phyloP scores from a whole-genome alignment of 1,139 yeast genomes.

The Candida labiduridarum region DNA sequence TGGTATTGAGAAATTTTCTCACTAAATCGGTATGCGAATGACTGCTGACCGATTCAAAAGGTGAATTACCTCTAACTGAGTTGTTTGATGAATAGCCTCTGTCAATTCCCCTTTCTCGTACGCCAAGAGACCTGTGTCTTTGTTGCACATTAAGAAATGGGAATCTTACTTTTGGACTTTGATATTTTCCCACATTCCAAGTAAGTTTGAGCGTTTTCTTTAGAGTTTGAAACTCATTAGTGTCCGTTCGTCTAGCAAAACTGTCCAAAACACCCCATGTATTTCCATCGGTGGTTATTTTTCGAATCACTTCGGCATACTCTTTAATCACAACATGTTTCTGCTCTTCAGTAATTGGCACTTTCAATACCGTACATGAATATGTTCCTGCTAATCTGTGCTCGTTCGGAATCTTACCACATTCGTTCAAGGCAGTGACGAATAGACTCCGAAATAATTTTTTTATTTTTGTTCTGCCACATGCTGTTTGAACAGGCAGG shows the following conservation, averaged over 20 bases:
- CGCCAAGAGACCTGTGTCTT: neutral
- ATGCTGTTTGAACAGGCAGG: slow-evolving; percentile 38
- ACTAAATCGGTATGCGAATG: no score
- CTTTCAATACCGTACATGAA: slow-evolving; percentile 33
- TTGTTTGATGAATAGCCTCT: no score
- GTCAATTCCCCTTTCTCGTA: neutral
- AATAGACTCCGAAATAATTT: slow-evolving; percentile 19
- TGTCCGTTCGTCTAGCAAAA: neutral
- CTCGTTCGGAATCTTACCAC: slow-evolving; percentile 3
- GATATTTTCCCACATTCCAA: neutral
- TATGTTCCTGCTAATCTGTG: slow-evolving; percentile 43
- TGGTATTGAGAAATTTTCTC: no score
- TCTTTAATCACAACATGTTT: slow-evolving; percentile 22
- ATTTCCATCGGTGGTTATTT: neutral
- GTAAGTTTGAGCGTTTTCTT: neutral
- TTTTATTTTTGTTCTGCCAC: slow-evolving; percentile 31
- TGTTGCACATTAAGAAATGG: neutral
- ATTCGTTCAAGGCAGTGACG: slow-evolving; percentile 9
- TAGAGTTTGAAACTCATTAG: neutral
- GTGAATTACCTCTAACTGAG: no score
- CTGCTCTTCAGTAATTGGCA: slow-evolving; percentile 41
- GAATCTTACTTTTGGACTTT: neutral
- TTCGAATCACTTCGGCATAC: neutral
- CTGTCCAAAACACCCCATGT: neutral
- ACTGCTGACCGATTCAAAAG: no score